Conservation (phyloP, 768 basidiomycete species). For the Hericium coralloides region DNA sequence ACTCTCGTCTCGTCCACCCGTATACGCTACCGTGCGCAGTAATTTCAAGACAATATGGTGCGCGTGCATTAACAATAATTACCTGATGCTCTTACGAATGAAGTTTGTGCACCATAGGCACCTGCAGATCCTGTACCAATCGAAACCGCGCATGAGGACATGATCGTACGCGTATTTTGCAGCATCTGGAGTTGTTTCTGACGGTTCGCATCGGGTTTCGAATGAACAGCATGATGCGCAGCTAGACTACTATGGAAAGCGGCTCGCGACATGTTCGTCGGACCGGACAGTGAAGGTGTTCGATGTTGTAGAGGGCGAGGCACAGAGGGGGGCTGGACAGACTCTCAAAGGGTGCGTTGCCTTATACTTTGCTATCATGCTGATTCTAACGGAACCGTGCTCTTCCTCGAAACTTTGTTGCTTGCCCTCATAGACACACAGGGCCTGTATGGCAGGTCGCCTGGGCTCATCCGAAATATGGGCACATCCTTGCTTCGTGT, state of each 20-base stretch:
- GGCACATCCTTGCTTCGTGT: slow-evolving; percentile 93
- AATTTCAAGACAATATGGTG: too few species aligned
- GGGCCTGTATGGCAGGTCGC: slow-evolving; percentile 98
- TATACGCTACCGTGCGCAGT: too few species aligned
- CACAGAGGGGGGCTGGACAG: slow-evolving; percentile 56
- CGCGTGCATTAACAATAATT: too few species aligned
- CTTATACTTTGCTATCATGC: not conserved
- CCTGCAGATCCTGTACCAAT: slow-evolving; percentile 67
- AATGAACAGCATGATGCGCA: slow-evolving; percentile 85
- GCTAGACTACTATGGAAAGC: slow-evolving; percentile 94
- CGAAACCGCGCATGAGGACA: slow-evolving; percentile 96
- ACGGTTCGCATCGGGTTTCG: slow-evolving; percentile 3
- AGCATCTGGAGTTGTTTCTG: not conserved
- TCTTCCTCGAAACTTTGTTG: not conserved
- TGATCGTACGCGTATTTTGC: slow-evolving; percentile 66
- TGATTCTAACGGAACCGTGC: not conserved
- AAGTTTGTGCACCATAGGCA: not conserved
- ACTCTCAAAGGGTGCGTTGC: slow-evolving; percentile 66
- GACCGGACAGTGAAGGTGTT: slow-evolving; percentile 95
- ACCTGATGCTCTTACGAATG: too few species aligned
- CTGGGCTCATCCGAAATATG: slow-evolving; percentile 98
- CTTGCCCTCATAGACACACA: slow-evolving; percentile 55
- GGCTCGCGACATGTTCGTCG: slow-evolving; percentile 93
- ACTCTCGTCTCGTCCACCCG: too few species aligned
- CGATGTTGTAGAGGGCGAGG: slow-evolving; percentile 85